A percentile compares a stretch with the other conserved stretches of the same genome.
Conservation (phyloP, 2,329 filamentous ascomycete genomes). For the Pleomassaria siparia region DNA sequence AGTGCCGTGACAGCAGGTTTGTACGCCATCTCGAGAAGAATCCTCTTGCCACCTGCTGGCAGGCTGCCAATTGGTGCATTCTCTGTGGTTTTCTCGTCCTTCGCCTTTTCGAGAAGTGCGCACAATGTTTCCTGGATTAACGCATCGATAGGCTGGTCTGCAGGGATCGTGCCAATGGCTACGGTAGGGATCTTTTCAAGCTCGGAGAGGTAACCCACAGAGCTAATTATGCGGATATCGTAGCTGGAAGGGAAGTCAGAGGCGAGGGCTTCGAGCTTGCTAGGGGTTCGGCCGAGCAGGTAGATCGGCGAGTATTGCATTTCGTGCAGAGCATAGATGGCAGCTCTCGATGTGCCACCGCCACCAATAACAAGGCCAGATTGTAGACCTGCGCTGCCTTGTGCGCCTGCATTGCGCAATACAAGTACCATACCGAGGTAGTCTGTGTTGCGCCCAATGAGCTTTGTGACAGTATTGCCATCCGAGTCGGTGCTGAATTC, state of each 20-base stretch:
- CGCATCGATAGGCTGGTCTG: conserved; percentile 77
- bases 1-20: conserved; percentile 80
- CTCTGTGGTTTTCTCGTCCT: conserved; percentile 18
- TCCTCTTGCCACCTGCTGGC: conserved; percentile 38
- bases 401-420: conserved; percentile 65
- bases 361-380: conserved; percentile 84
- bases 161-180: conserved; percentile 88
- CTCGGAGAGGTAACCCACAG: conserved; percentile 51
- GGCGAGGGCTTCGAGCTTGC: conserved; percentile 68
- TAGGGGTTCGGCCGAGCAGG: conserved; percentile 73
- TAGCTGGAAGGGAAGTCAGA: conserved; percentile 73
- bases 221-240: conserved; percentile 60
- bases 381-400: conserved; percentile 39
- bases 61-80: conserved; percentile 21
- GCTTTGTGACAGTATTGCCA: conserved; percentile 46
- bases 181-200: conserved; percentile 61
- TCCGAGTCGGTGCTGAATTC: conserved; percentile 42
- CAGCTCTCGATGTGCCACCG: conserved; percentile 88
- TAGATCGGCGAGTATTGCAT: conserved; percentile 87
- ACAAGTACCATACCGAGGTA: conserved; percentile 89
- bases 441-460: conserved; percentile 92
- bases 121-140: conserved; percentile 67
- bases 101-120: conserved; percentile 50
- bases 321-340: conserved; percentile 81
- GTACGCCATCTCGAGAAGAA: conserved; percentile 95